Evolutionary conservation across 495 filamentous ascomycete species (phyloP).

Genomic region (Penicillium pancosmium): DNA sequence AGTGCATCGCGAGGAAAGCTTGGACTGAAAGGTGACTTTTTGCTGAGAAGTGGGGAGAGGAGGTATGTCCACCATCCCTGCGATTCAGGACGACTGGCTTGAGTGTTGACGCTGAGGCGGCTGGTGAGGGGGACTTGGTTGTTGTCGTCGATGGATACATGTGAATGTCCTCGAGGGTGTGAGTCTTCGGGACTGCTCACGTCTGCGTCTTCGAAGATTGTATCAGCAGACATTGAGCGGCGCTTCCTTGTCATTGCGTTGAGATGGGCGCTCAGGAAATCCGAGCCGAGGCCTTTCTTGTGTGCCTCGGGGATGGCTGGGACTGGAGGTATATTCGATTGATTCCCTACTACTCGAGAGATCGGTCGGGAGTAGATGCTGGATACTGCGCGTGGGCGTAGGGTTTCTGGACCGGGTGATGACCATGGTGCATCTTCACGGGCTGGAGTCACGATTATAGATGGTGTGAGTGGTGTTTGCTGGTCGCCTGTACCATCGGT

Average conservation of each 20-base stretch:
- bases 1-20: slow-evolving; percentile 35
- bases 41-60: slow-evolving; percentile 70
- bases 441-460: slow-evolving; percentile 68
- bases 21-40: slow-evolving; percentile 33
- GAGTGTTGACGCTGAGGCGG: slow-evolving; percentile 44
- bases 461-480: slow-evolving; percentile 52
- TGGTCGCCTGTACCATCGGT: slow-evolving; percentile 32
- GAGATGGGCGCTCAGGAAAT: slow-evolving; percentile 36
- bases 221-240: slow-evolving; percentile 48
- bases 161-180: slow-evolving; percentile 7
- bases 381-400: slow-evolving; percentile 51
- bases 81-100: slow-evolving; percentile 60
- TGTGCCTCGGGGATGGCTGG: slow-evolving; percentile 61
- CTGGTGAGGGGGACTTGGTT: slow-evolving; percentile 24
- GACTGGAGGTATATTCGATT: slow-evolving; percentile 56
- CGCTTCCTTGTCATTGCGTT: slow-evolving; percentile 32
- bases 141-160: slow-evolving; percentile 17
- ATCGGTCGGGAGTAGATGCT: slow-evolving; percentile 72
- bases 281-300: slow-evolving; percentile 32
- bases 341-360: slow-evolving; percentile 30
- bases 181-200: slow-evolving; percentile 37
- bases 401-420: slow-evolving; percentile 29
- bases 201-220: slow-evolving; percentile 57
- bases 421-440: slow-evolving; percentile 63
- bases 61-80: slow-evolving; percentile 90